Base-by-base conservation (phyloP, 2,329 filamentous ascomycete genomes). In the Cyanodermella asteris region DNA sequence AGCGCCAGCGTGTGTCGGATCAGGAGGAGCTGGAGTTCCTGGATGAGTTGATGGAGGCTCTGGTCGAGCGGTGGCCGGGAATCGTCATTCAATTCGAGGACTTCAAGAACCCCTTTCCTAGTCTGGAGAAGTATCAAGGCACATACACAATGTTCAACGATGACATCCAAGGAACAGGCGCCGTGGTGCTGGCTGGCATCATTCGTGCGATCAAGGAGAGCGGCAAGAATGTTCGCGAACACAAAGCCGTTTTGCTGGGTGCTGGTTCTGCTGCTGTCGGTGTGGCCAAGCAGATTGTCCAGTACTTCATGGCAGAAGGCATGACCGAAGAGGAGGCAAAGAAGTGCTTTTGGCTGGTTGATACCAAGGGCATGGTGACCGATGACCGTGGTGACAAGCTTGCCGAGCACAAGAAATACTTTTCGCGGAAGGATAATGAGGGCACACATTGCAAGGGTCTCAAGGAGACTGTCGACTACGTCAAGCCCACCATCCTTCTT, bases 71-170 rank as follows among this genome's bases (percentile, higher is more conserved):
- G 36, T 74, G 68, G 69, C 68, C 69, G 28, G 64, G 64, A 34
- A 71, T 73, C 37, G 66, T 73, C 36, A 77, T 94, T 34, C 87
- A 94, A 47, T 94, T 91, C 40, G 84, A 94, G 49, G 87, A 94
- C 45, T 94, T 91, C 51, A 91, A 94, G 59, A 91, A 84, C 42
- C 84, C 87, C 23, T 97, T 94, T 64, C 74, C 76, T 34, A 84
- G 90, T 42, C 65, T 94, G 20, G 75, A 87, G 46, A 69, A 80
- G 31, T 94, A 94, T 55, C 74, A 78, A 38, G 61, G 82, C 46
- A 65, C 61, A 35, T 84, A 91, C 60, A 82, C 77, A 50, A 90
- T 78, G 62, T 97, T 97, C 67, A 94, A 94, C 50, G 87, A 94
- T 44, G 84, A 97, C 46, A 87, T 97, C 44, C 84, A 94, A 58